Evolutionary conservation across 2,329 filamentous ascomycete genomes (phyloP), one percentile per base, ranked within the genome.

Genomic region (Anthostomella pinea): DNA sequence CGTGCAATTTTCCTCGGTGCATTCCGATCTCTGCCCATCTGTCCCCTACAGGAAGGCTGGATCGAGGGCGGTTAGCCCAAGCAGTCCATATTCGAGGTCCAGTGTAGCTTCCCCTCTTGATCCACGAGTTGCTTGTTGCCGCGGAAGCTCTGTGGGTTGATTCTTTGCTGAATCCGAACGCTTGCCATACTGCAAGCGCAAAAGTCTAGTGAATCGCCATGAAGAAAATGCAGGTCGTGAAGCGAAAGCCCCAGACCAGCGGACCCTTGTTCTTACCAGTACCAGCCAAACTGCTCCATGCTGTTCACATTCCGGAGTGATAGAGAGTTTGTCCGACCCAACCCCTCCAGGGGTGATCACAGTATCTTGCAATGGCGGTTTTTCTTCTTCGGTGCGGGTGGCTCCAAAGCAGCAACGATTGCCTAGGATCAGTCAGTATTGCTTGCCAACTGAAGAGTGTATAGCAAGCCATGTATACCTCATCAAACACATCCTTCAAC

Each of bases 401-500:
- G 91, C 67, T 97, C 91, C 48, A 97, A 74, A 26, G 91, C 91
- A 47, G 91, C 91, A 49, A 97, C 91, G 56, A 97, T 97, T 18
- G 91, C 91, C 90, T 95, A 47, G 38, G 8, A 34, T 25, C 24
- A 27, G 32, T 47, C 33, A 46, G 52, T 36, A 54, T 56, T 31
- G 50, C 39, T 51, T 15, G 24, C 21, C 30, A 30, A 17, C 14
- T 22, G 7, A 28, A 14, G 13, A 23, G 19, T 24, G 22, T 21
- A 32, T 13, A 10, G 5, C 8, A 16, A 13, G 21, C 21, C 30
- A 32, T 22, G 60, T 77, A 54, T 77, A 95, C 90, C 85, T 97
- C 93, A 59, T 98, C 93, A 67, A 98, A 98, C 13, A 98, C 93
- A 61, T 97, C 93, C 76, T 98, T 98, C 51, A 98, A 72, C 70